Evolutionary conservation across 345 rosid species (phyloP).

Genomic region (Sisymbrium irio): DNA sequence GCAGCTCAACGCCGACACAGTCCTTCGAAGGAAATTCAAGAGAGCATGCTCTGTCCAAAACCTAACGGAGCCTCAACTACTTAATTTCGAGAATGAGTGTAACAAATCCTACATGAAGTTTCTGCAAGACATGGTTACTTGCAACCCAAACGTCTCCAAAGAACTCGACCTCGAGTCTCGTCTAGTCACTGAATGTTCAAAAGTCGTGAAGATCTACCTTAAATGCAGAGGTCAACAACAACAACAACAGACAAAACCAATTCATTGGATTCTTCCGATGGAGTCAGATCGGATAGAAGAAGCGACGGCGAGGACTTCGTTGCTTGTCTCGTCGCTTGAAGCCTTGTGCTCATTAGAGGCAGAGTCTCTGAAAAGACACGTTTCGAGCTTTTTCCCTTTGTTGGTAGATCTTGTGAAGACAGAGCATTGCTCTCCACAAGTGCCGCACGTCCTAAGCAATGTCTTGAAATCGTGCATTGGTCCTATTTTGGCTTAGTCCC

Average conservation of each 20-base stretch:
- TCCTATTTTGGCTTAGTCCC: constrained; percentile 42
- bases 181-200: constrained; percentile 54
- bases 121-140: constrained; percentile 49
- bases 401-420: constrained; percentile 76
- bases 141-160: constrained; percentile 42
- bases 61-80: constrained; percentile 71
- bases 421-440: constrained; percentile 86
- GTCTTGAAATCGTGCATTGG: constrained; percentile 84
- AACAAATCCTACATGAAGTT: constrained; percentile 63
- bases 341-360: constrained; percentile 51
- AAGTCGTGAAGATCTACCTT: constrained; percentile 62
- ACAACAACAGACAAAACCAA: constrained; percentile 16
- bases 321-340: constrained; percentile 62
- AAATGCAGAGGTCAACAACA: constrained; percentile 42
- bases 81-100: constrained; percentile 86
- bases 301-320: constrained; percentile 63
- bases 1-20: constrained; percentile 49
- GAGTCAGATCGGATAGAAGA: constrained; percentile 72
- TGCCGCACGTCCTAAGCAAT: constrained; percentile 55
- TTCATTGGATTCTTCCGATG: constrained; percentile 67
- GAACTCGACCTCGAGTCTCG: constrained; percentile 61
- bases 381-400: constrained; percentile 60
- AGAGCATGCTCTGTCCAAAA: constrained; percentile 68
- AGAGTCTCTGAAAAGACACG: constrained; percentile 52
- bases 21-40: constrained; percentile 62